Base-by-base conservation (phyloP, 257 asterid species). In the Solanum arcanum region DNA sequence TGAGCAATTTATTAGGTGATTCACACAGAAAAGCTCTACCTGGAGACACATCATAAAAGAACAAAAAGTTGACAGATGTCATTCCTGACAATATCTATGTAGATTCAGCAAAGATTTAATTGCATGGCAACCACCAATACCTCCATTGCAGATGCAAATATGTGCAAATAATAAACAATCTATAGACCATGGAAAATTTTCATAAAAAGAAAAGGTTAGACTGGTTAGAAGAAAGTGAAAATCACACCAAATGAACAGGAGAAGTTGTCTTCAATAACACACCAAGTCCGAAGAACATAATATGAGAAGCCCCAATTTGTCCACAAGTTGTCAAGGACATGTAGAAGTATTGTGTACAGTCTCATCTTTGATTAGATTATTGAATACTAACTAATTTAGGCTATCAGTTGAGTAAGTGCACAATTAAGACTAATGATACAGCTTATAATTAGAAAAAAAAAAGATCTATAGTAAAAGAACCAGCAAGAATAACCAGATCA, bases 1-100 rank as follows among this genome's bases (percentile, higher is more conserved):
- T 87, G 99, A 97, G 94, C 99, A 97, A 92, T 95, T 95, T 90
- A 96, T 94, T 86, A 97, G 94, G 91, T 97, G 97, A 90, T 97
- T 97, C 90, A 97, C 99, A 84, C 99, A 97, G 93, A 97, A 97
- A 56, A 97, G 94, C 88, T 97, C 99, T 72, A 97, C 99, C 99
- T 97, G 94, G 86, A 89, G 87, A 91, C 89, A 87, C 83, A 91
- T 83, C 87, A 41, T 59, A 83, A 60, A 70, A 80, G 18, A 47
- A 12, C 27, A 29, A 80, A 80, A 25, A 80, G 85, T 80, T 16
- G 42, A 80, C 85, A 46, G 69, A 80, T 33, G 68, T 49, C 62
- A 77, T 87, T 68, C 88, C 46, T 75, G 47, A 49, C 33, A 41
- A 69, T 86, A 18, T n/a, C 20, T 42, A 82, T 13, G 69, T 41